Evolutionary conservation across 371 early-diverging fungal species (phyloP).

Genomic region (Syncephalis fuscata): DNA sequence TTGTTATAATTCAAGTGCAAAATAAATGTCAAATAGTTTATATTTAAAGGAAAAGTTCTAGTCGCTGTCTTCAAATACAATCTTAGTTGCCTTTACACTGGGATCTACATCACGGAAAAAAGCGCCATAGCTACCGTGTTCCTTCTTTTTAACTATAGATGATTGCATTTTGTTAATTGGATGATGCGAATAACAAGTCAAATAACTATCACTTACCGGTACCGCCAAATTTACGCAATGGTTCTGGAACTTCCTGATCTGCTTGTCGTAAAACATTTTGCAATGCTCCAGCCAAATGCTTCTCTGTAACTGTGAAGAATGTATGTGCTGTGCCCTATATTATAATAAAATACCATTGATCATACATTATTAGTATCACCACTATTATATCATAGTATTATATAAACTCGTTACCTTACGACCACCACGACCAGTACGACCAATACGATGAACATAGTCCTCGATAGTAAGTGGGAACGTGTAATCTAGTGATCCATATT

Average conservation of each 20-base stretch:
- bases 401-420: slow-evolving; percentile 10
- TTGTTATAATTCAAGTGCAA: too few species aligned
- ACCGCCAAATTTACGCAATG: slow-evolving; percentile 80
- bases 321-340: slow-evolving; percentile 80
- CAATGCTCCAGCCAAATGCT: slow-evolving; percentile 71
- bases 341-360: neutral
- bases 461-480: slow-evolving; percentile 96
- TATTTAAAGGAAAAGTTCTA: too few species aligned
- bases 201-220: slow-evolving; percentile 15
- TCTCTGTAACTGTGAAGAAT: slow-evolving; percentile 88
- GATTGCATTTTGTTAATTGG: too few species aligned
- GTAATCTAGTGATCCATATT: slow-evolving; percentile 23
- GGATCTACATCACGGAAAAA: slow-evolving; percentile 85
- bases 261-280: slow-evolving; percentile 86
- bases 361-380: neutral
- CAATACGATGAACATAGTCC: slow-evolving; percentile 89
- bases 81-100: slow-evolving; percentile 74
- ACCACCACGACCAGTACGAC: slow-evolving; percentile 95
- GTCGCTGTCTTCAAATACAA: slow-evolving; percentile 62
- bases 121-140: slow-evolving; percentile 87
- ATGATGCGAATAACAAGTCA: too few species aligned
- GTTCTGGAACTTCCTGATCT: slow-evolving; percentile 71
- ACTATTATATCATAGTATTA: neutral
- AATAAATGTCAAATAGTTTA: too few species aligned
- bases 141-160: slow-evolving; percentile 76